Conservation (phyloP, 2,329 filamentous ascomycete genomes). For the Diaporthe capsici region DNA sequence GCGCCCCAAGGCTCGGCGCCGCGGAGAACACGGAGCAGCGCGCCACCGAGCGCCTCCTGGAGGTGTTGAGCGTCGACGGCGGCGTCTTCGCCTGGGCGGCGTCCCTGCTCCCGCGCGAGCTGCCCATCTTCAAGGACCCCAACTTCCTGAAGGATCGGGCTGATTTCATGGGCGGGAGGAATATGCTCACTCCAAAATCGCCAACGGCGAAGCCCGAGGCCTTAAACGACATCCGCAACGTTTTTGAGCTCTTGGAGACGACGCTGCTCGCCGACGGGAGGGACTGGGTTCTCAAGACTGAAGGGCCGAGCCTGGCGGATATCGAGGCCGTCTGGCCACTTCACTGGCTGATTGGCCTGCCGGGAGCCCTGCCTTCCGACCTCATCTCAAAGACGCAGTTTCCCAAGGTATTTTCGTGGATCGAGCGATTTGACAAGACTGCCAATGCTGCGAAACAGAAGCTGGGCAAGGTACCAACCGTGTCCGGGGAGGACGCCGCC, state of each 20-base stretch:
- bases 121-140: constrained; percentile 68
- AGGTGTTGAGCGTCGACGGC: constrained; percentile 68
- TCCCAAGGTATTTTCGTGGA: constrained; percentile 75
- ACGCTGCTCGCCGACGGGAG: constrained; percentile 76
- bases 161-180: constrained; percentile 51
- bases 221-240: constrained; percentile 66
- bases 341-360: constrained; percentile 73
- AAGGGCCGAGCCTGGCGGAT: constrained; percentile 71
- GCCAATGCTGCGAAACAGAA: constrained; percentile 58
- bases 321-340: constrained; percentile 79
- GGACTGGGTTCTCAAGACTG: constrained; percentile 71
- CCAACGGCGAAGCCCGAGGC: constrained; percentile 63
- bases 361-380: constrained; percentile 66
- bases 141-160: constrained; percentile 71
- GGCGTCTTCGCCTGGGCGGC: constrained; percentile 68
- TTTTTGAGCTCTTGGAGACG: constrained; percentile 72
- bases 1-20: constrained; percentile 55
- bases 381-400: constrained; percentile 66
- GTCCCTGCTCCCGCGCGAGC: constrained; percentile 68
- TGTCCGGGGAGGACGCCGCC: constrained; percentile 70
- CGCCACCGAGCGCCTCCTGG: constrained; percentile 69
- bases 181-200: constrained; percentile 47
- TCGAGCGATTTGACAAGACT: constrained; percentile 69
- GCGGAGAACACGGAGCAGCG: constrained; percentile 54
- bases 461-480: constrained; percentile 53